Percentiles rank a stretch among this genome's conserved stretches.
Evolutionary conservation across 257 asterid species (phyloP).

Genomic region (Rhazya stricta): DNA sequence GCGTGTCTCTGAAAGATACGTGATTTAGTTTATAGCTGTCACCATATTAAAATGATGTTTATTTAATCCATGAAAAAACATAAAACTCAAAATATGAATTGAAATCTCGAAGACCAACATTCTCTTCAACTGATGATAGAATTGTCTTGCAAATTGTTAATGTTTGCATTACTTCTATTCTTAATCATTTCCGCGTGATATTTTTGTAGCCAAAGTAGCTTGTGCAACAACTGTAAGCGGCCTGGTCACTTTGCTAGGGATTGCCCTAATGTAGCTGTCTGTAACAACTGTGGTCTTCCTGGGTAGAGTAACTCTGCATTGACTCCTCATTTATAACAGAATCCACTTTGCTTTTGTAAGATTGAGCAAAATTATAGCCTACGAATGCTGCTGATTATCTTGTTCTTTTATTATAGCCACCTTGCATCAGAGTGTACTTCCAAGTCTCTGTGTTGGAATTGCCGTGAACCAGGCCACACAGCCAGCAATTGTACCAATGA

Average conservation of each 20-base stretch:
- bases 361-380: background rate
- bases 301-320: slow-evolving; percentile 11
- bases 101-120: background rate
- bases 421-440: slow-evolving; percentile 72
- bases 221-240: slow-evolving; percentile 29
- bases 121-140: background rate
- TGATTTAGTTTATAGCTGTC: too few species aligned
- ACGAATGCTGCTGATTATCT: background rate
- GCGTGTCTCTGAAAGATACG: background rate
- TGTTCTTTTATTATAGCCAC: slow-evolving; percentile 37
- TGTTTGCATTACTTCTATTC: background rate
- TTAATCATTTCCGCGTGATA: background rate
- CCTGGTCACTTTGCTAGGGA: slow-evolving; percentile 34
- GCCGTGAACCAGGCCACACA: slow-evolving; percentile 86
- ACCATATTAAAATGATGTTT: too few species aligned
- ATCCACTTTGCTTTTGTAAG: background rate
- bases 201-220: slow-evolving; percentile 13
- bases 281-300: slow-evolving; percentile 34
- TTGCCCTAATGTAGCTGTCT: slow-evolving; percentile 28
- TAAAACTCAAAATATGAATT: background rate
- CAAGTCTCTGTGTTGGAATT: slow-evolving; percentile 76
- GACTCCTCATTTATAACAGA: background rate
- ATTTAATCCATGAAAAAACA: background rate
- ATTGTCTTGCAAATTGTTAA: background rate
- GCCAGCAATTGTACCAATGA: slow-evolving; percentile 76